phyloP scores from a whole-genome alignment of 75 land plant genomes.

The Sequoia sempervirens region DNA sequence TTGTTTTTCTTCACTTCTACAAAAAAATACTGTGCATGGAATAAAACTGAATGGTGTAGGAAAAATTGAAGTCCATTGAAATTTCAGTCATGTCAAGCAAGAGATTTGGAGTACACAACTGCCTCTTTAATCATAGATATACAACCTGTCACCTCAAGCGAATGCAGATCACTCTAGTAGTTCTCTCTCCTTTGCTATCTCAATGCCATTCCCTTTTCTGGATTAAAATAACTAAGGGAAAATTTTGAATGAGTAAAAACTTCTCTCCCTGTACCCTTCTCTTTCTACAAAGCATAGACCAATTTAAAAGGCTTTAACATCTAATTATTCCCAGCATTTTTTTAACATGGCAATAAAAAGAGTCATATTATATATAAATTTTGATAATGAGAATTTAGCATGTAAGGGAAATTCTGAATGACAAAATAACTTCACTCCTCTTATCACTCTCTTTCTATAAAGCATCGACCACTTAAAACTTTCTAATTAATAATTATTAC shows the following conservation, averaged over 20 bases:
- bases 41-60: background rate
- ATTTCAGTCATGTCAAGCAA: background rate
- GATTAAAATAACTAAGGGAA: background rate
- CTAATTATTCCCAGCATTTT: background rate
- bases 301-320: no score
- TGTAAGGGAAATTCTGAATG: no score
- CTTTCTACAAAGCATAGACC: no score
- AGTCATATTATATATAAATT: no score
- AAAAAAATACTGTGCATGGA: background rate
- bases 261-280: no score
- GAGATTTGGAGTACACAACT: background rate
- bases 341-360: background rate
- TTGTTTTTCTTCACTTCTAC: background rate
- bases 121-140: background rate
- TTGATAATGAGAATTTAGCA: no score
- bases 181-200: no score
- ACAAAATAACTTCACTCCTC: background rate
- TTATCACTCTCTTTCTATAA: background rate
- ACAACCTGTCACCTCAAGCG: background rate
- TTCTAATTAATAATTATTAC: background rate
- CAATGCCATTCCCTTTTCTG: no score
- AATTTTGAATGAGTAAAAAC: no score
- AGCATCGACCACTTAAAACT: background rate
- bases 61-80: background rate
- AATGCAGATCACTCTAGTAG: background rate